Conservation (phyloP, 805 yeast species). For the Yarrowia osloensis region DNA sequence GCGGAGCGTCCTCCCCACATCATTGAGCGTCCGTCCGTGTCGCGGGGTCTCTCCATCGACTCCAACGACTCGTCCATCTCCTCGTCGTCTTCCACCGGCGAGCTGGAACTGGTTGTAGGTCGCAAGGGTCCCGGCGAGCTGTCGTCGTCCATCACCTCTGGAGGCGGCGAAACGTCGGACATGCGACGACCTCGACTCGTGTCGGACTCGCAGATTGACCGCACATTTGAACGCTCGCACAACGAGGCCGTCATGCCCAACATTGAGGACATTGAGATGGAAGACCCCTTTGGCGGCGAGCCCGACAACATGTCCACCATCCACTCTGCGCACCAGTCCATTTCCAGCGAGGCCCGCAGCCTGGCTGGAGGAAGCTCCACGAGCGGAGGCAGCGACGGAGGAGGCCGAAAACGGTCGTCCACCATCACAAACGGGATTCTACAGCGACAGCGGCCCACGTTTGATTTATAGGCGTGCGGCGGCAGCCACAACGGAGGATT, state of each 20-base stretch:
- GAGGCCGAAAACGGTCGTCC: conserved; percentile 18
- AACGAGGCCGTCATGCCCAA: conserved; percentile 21
- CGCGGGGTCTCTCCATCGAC: conserved; percentile 21
- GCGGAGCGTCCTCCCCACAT: conserved; percentile 14
- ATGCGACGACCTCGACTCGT: conserved; percentile 12
- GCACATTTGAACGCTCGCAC: background rate
- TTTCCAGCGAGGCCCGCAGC: background rate
- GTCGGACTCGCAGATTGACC: conserved; percentile 19
- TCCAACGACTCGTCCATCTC: conserved; percentile 29
- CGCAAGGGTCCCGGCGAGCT: conserved; percentile 4
- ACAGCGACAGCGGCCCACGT: conserved; percentile 27
- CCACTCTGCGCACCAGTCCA: background rate
- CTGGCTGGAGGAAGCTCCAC: background rate
- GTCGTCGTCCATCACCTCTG: conserved; percentile 12
- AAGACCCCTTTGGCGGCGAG: conserved; percentile 10
- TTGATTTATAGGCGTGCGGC: conserved; percentile 8
- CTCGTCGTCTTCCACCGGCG: conserved; percentile 25
- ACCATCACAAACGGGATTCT: conserved; percentile 20
- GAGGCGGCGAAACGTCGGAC: background rate
- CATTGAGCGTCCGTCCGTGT: conserved; percentile 15
- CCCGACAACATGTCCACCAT: conserved; percentile 21
- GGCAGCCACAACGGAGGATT: background rate
- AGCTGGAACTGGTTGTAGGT: conserved; percentile 15
- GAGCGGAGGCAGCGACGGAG: background rate
- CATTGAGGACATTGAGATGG: conserved; percentile 15